Evolutionary conservation across 306 rosid genomes (phyloP).

Genomic region (Trifolium fragiferum): DNA sequence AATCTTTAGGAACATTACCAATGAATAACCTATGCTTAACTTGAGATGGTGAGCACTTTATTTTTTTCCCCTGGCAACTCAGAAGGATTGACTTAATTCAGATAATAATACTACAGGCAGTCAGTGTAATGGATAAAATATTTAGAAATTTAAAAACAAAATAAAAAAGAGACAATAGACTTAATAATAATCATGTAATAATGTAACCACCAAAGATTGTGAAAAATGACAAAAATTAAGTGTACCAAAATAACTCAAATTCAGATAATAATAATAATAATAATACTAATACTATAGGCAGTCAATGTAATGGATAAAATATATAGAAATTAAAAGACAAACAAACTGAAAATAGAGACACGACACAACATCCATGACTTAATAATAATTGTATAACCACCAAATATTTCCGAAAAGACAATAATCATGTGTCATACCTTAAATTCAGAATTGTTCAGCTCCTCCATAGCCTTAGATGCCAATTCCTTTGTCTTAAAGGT

Average conservation of each 20-base stretch:
- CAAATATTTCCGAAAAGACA: constrained; percentile 21
- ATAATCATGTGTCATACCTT: constrained; percentile 49
- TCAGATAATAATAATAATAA: constrained; percentile 10
- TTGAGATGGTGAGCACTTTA: constrained; percentile 69
- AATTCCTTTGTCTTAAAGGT: constrained; percentile 70
- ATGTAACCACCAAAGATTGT: constrained; percentile 17
- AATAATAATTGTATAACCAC: constrained; percentile 5
- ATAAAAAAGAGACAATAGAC: constrained; percentile 13
- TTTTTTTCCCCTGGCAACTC: constrained; percentile 58
- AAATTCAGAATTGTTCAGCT: constrained; percentile 60
- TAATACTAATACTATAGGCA: not conserved
- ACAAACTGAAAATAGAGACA: not conserved
- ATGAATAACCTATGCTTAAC: constrained; percentile 70
- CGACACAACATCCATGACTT: constrained; percentile 17
- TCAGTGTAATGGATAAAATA: constrained; percentile 5
- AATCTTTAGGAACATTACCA: constrained; percentile 71
- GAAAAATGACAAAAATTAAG: constrained; percentile 22
- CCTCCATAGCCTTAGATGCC: constrained; percentile 70
- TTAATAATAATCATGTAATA: constrained; percentile 12
- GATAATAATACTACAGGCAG: constrained; percentile 14
- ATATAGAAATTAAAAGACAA: not conserved
- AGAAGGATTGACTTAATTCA: constrained; percentile 21
- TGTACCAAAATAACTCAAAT: constrained; percentile 1
- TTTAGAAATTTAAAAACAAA: not conserved
- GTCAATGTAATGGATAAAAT: constrained; percentile 2